Percentiles rank a stretch among this genome's conserved stretches.
Conservation (phyloP, 352 stramenopile species). For the Phytophthora hibernalis region DNA sequence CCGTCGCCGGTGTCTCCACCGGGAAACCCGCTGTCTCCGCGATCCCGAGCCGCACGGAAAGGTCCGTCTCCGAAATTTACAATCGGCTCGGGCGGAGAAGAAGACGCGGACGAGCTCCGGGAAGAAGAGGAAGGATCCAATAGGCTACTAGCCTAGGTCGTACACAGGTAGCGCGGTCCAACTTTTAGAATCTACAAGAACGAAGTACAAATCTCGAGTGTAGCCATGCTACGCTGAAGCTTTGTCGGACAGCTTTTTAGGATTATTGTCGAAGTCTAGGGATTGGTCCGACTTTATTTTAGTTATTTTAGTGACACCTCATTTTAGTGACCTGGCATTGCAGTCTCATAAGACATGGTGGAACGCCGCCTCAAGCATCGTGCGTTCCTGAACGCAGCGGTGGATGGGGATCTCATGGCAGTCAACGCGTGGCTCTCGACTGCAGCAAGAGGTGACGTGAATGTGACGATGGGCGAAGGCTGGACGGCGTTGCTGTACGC, state of each 20-base stretch:
- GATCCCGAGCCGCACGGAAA: conserved; percentile 33
- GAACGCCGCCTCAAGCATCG: conserved; percentile 20
- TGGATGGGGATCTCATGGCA: conserved; percentile 39
- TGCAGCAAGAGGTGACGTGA: conserved; percentile 46
- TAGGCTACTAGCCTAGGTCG: conserved; percentile 2
- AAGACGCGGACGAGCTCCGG: conserved; percentile 38
- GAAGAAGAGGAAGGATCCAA: conserved; percentile 22
- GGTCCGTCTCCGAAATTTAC: conserved; percentile 49
- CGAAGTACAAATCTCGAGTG: neutral
- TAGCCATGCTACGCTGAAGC: conserved; percentile 17
- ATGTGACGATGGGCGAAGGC: conserved; percentile 60
- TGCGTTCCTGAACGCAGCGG: conserved; percentile 62
- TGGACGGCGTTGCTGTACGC: conserved; percentile 82
- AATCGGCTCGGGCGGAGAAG: conserved; percentile 51
- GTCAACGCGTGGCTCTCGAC: conserved; percentile 52
- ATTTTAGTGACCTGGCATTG: conserved; percentile 13
- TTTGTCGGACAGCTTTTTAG: neutral
- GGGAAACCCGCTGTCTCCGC: conserved; percentile 40
- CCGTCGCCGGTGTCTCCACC: conserved; percentile 21
- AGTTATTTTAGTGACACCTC: conserved; percentile 4
- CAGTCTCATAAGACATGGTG: too few relatives aligned
- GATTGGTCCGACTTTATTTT: neutral
- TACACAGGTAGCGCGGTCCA: conserved; percentile 13
- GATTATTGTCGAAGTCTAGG: too few relatives aligned
- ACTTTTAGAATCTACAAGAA: conserved; percentile 8